These are phyloP conservation scores for Hypoxylon sp. DNA, from an alignment of 2,329 filamentous ascomycete genomes.

Conservation along the genomic window DNA sequence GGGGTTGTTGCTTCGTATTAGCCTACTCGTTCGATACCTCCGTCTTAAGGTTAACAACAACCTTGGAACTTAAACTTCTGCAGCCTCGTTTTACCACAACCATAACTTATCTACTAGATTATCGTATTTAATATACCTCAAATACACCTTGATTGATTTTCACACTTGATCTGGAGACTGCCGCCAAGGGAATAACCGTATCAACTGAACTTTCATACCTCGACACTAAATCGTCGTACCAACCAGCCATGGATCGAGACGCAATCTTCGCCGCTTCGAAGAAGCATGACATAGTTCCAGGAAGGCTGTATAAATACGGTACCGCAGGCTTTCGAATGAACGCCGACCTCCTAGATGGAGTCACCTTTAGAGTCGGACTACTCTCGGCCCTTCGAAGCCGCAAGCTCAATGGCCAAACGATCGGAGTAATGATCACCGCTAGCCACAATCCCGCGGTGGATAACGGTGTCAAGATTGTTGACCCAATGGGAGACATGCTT, in stretches of 20 bases:
- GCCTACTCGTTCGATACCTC: constrained; percentile 36
- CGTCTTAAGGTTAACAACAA: constrained; percentile 21
- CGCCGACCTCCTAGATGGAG: constrained; percentile 87
- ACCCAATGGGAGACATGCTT: constrained; percentile 98
- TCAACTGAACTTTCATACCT: constrained; percentile 11
- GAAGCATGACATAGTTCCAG: constrained; percentile 72
- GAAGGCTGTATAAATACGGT: constrained; percentile 74
- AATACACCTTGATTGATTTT: background rate
- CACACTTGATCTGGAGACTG: background rate
- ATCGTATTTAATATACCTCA: constrained; percentile 23
- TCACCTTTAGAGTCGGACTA: constrained; percentile 92
- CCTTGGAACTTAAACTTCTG: constrained; percentile 8
- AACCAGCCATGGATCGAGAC: constrained; percentile 64
- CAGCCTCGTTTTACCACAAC: constrained; percentile 15
- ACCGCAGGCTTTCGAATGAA: constrained; percentile 79
- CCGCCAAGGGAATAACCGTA: constrained; percentile 4
- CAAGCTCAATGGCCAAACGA: constrained; percentile 89
- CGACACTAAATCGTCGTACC: constrained; percentile 10
- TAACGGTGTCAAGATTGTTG: constrained; percentile 95
- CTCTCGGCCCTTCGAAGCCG: constrained; percentile 90
- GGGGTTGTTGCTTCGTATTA: constrained; percentile 39
- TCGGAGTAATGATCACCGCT: constrained; percentile 96
- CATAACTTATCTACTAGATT: background rate
- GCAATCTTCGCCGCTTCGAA: constrained; percentile 73
- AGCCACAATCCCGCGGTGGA: constrained; percentile 92